phyloP scores from a whole-genome alignment of 179 eudicot genomes.

The Kewa caespitosa region DNA sequence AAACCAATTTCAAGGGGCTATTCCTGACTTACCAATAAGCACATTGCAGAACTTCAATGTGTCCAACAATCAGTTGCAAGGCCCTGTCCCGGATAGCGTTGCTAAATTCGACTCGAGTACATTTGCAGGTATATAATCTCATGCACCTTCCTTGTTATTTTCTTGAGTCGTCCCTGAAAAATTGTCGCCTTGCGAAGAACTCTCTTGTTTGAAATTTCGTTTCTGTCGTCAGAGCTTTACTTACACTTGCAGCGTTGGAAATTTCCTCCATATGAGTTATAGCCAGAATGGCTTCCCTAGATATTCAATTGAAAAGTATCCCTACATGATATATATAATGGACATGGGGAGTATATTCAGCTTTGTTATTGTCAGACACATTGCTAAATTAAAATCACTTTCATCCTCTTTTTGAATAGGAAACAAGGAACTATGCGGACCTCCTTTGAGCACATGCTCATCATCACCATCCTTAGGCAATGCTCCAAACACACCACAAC shows the following conservation, averaged over 20 bases:
- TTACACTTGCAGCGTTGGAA: no score
- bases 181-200: no score
- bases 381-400: background rate
- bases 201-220: no score
- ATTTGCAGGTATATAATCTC: conserved; percentile 49
- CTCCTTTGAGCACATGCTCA: conserved; percentile 38
- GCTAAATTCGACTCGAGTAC: conserved; percentile 31
- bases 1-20: conserved; percentile 44
- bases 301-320: no score
- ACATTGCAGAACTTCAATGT: conserved; percentile 36
- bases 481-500: background rate
- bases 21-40: conserved; percentile 42
- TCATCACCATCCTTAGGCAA: background rate
- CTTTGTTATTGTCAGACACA: background rate
- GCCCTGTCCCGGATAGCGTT: conserved; percentile 53
- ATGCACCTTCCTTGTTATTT: no score
- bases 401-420: conserved; percentile 27
- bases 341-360: no score
- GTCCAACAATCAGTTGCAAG: conserved; percentile 60
- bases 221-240: no score
- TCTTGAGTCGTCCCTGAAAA: no score
- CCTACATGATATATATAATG: no score
- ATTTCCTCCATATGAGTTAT: no score
- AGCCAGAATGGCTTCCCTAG: no score
- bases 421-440: conserved; percentile 59